Evolutionary conservation across 148 eudicot species (phyloP).

Genomic region (Persicaria maculosa): DNA sequence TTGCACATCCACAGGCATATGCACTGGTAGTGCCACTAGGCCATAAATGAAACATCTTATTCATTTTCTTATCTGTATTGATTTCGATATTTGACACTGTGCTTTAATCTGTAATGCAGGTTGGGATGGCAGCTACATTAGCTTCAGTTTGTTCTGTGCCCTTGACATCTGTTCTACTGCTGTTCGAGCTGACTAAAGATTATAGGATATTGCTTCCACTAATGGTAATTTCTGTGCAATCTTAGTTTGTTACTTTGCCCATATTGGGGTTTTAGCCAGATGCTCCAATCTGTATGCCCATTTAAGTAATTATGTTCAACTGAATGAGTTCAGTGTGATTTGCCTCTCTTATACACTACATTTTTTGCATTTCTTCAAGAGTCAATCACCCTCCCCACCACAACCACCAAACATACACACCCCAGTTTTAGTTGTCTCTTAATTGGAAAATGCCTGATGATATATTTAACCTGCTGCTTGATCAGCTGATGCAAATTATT

Average conservation of each 20-base stretch:
- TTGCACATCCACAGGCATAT: slow-evolving; percentile 97
- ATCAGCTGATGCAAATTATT: background rate
- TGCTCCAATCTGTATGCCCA: background rate
- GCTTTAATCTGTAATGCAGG: slow-evolving; percentile 39
- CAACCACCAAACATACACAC: no score
- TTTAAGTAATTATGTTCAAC: background rate
- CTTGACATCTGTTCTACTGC: slow-evolving; percentile 86
- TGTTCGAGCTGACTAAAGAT: slow-evolving; percentile 96
- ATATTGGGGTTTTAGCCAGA: background rate
- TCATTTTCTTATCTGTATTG: background rate
- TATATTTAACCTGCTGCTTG: background rate
- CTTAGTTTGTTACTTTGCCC: slow-evolving; percentile 9
- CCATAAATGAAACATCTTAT: background rate
- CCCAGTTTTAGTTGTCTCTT: background rate
- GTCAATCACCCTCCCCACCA: no score
- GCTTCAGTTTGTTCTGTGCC: slow-evolving; percentile 98
- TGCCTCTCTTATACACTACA: background rate
- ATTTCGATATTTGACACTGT: slow-evolving; percentile 1
- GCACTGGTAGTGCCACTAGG: slow-evolving; percentile 51
- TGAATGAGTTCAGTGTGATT: background rate
- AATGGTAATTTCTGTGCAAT: slow-evolving; percentile 43
- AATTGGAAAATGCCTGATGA: background rate
- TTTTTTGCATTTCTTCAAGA: background rate
- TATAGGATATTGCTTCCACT: slow-evolving; percentile 97
- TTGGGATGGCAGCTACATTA: slow-evolving; percentile 98